These are phyloP conservation scores for Hypoxylon fuscum DNA, from an alignment of 495 filamentous ascomycete species.

Conservation along the genomic window DNA sequence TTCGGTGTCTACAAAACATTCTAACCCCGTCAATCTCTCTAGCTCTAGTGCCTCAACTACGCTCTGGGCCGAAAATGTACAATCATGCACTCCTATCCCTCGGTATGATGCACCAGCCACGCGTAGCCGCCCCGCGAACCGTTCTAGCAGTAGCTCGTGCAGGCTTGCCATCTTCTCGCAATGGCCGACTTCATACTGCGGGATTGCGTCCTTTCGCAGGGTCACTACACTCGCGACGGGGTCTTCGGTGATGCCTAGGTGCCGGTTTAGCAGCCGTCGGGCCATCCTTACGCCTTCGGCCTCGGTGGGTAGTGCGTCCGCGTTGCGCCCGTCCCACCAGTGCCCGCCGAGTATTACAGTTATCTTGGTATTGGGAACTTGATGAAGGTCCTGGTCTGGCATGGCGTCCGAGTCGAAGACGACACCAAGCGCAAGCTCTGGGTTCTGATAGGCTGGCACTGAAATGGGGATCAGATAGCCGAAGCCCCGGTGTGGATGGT, in stretches of 20 bases:
- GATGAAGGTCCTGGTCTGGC: slow-evolving; percentile 13
- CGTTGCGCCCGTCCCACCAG: slow-evolving; percentile 72
- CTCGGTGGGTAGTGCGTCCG: slow-evolving; percentile 58
- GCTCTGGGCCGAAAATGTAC: slow-evolving; percentile 9
- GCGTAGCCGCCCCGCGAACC: slow-evolving; percentile 68
- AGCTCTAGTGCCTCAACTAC: slow-evolving; percentile 1
- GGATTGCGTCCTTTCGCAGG: slow-evolving; percentile 81
- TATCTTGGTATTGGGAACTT: slow-evolving; percentile 73
- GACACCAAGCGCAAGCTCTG: slow-evolving; percentile 83
- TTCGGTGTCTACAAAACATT: slow-evolving; percentile 7
- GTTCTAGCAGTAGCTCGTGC: slow-evolving; percentile 58
- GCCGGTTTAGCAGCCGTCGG: slow-evolving; percentile 68
- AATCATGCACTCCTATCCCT: slow-evolving; percentile 12
- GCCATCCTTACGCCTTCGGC: slow-evolving; percentile 75
- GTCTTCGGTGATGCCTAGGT: slow-evolving; percentile 67
- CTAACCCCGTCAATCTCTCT: slow-evolving; percentile 7
- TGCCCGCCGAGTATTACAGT: slow-evolving; percentile 94
- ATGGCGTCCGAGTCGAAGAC: slow-evolving; percentile 81
- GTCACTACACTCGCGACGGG: slow-evolving; percentile 54
- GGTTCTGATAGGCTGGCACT: slow-evolving; percentile 71
- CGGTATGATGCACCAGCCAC: slow-evolving; percentile 80
- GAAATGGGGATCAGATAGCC: slow-evolving; percentile 84
- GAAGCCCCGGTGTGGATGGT: slow-evolving; percentile 72
- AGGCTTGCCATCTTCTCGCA: slow-evolving; percentile 64
- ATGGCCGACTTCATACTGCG: slow-evolving; percentile 85